Conservation (phyloP, 805 yeast species). For the Ogataea trehalophila region DNA sequence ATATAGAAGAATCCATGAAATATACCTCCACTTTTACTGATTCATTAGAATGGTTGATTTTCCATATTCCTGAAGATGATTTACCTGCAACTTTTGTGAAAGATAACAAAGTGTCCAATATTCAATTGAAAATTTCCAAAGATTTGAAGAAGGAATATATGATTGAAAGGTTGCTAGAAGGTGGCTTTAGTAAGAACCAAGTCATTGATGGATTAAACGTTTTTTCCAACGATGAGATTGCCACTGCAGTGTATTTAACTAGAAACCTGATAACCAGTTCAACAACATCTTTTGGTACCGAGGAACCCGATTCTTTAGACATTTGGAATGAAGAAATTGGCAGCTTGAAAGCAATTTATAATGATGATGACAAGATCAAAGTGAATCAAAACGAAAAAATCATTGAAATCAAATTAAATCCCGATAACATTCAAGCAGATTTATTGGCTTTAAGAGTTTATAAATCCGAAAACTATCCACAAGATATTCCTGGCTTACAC, state of each 20-base stretch:
- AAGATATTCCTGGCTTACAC: constrained; percentile 64
- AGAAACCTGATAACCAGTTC: constrained; percentile 28
- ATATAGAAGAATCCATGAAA: constrained; percentile 64
- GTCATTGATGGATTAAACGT: constrained; percentile 44
- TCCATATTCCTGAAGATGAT: constrained; percentile 93
- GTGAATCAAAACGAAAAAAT: constrained; percentile 21
- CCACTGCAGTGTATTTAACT: constrained; percentile 48
- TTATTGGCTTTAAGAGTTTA: constrained; percentile 35
- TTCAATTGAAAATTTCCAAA: constrained; percentile 49
- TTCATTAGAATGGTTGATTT: constrained; percentile 70
- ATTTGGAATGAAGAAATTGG: constrained; percentile 76
- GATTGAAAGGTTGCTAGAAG: constrained; percentile 51
- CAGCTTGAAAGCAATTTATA: constrained; percentile 55
- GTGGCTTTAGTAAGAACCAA: constrained; percentile 69
- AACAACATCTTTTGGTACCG: constrained; percentile 1
- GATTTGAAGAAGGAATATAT: constrained; percentile 53
- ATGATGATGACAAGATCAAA: constrained; percentile 37
- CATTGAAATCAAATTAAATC: constrained; percentile 32
- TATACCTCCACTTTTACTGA: constrained; percentile 49
- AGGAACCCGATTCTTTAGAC: constrained; percentile 24
- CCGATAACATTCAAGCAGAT: constrained; percentile 27
- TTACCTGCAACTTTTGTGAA: constrained; percentile 64
- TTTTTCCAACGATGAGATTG: constrained; percentile 40
- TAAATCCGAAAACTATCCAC: constrained; percentile 55
- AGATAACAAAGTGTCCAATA: constrained; percentile 50